phyloP scores from a whole-genome alignment of 192 early-diverging fungal genomes.

The Tieghemiomyces parasiticus region DNA sequence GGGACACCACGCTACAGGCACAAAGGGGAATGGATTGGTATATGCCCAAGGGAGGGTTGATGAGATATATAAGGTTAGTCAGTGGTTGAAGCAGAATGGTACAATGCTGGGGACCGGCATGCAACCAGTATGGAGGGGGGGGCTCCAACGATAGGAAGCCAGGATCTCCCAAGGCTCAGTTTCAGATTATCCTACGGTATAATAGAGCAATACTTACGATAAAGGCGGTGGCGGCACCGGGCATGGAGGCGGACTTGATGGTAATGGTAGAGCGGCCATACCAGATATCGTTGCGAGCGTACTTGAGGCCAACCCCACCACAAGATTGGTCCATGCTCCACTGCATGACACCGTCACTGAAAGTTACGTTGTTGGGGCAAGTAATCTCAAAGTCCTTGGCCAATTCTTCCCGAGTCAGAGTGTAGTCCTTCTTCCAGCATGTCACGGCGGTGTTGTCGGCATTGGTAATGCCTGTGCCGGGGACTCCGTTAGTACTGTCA shows the following conservation, averaged over 20 bases:
- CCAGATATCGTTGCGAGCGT: background rate
- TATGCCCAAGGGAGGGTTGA: background rate
- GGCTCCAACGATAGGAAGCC: too few species aligned
- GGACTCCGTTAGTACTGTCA: too few species aligned
- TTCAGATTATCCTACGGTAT: too few species aligned
- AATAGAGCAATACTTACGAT: constrained; percentile 3
- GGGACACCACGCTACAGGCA: background rate
- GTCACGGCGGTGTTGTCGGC: background rate
- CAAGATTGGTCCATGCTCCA: background rate
- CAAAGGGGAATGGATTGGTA: background rate
- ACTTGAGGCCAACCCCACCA: background rate
- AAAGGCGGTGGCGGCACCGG: background rate
- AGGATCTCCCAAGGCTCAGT: too few species aligned
- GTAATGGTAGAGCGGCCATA: background rate
- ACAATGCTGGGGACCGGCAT: background rate
- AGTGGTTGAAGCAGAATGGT: background rate
- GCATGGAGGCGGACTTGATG: background rate
- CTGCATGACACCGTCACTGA: background rate
- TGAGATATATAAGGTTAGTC: background rate
- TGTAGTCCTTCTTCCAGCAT: background rate
- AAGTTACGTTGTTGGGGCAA: background rate
- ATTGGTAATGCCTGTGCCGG: background rate
- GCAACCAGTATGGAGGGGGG: too few species aligned
- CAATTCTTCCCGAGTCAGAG: background rate
- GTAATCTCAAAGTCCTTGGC: background rate